Evolutionary conservation across 305 asterid species (phyloP), one percentile per base, ranked within the genome.

Genomic region (Fraxinus velutina): DNA sequence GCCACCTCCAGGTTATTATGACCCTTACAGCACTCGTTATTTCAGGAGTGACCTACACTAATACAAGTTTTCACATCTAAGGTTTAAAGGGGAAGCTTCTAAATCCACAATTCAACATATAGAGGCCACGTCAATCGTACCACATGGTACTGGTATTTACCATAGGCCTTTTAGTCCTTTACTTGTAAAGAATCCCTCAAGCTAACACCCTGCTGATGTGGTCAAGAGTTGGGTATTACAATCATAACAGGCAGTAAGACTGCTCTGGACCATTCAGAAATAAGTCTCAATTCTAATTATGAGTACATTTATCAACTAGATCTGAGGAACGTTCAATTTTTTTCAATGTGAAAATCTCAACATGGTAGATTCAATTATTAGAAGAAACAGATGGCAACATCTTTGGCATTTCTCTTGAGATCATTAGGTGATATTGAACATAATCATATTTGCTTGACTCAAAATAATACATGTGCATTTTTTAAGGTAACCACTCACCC

Each of bases 401-500:
- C 70, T 66, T 66, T 22, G 73, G 73, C 17, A 66, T 66, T 27
- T 66, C 36, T 24, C 36, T 66, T 66, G 73, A 66, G 73, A 66
- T 24, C 17, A 9, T 13, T 64, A 64, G 34, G 73, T 24, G 34
- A 10, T 64, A 64, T 22, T 22, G 64, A 55, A 50, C 72, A 62
- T 9, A 62, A 62, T 22, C 72, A 62, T 66, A 66, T 10, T 22
- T 9, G 73, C 2, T 64, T 27, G 57, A 21, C 3, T 39, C 80
- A 64, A 71, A 78, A 12, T 15, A 2, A 42, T 36, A 81, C 12
- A 78, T 6, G 32, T 72, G 10, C 19, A 10, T 13, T 70, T 29
- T 70, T 70, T 30, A 70, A 70, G 75, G 75, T 30, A 27, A 66
- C 19, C 37, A 74, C 87, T 78, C 74, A 92, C 95, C 97, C 81